phyloP scores from a whole-genome alignment of 140 eudicot genomes.

The Flaveria floridana region DNA sequence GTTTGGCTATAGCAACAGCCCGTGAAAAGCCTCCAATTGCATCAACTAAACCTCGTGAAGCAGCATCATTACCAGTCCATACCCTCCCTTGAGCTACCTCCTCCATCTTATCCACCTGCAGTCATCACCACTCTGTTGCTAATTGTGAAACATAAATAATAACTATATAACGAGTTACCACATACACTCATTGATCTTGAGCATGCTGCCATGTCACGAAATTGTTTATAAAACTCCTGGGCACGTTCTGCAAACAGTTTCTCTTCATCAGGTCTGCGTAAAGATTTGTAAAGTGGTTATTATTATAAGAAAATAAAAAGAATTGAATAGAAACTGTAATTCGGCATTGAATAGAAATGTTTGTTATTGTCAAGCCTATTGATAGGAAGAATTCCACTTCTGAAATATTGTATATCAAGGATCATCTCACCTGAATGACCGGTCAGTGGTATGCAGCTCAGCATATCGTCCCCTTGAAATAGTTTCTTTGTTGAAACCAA shows the following conservation, averaged over 20 bases:
- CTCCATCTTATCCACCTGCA: slow-evolving; percentile 82
- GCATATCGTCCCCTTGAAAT: slow-evolving; percentile 85
- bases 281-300: neutral
- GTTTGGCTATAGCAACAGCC: slow-evolving; percentile 91
- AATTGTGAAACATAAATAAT: slow-evolving; percentile 1
- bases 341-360: neutral
- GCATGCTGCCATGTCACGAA: slow-evolving; percentile 80
- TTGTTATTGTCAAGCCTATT: neutral
- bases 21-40: slow-evolving; percentile 87
- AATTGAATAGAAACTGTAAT: neutral
- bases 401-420: neutral
- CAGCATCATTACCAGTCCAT: slow-evolving; percentile 89
- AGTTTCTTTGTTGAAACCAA: slow-evolving; percentile 83
- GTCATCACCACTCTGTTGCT: slow-evolving; percentile 10
- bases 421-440: slow-evolving; percentile 71
- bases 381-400: neutral
- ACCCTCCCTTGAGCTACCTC: slow-evolving; percentile 96
- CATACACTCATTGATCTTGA: slow-evolving; percentile 89
- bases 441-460: slow-evolving; percentile 59
- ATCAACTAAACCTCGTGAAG: slow-evolving; percentile 83
- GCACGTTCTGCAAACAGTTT: slow-evolving; percentile 74
- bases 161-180: neutral
- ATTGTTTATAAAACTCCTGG: slow-evolving; percentile 52
- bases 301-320: neutral
- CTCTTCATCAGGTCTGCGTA: slow-evolving; percentile 78